These are phyloP conservation scores for Solanum etuberosum DNA, from an alignment of 257 asterid genomes.

Conservation along the genomic window DNA sequence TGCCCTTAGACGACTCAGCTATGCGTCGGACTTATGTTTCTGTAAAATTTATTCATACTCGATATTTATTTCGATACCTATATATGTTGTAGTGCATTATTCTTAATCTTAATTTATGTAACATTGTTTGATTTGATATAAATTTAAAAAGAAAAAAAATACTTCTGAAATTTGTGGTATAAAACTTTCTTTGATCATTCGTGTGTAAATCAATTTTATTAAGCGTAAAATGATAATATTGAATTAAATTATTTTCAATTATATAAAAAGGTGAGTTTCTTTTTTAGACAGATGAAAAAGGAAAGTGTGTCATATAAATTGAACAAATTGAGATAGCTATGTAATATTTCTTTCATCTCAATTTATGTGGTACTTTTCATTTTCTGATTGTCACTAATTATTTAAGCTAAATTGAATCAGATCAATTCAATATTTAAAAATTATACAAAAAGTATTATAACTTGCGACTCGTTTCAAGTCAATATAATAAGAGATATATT, in stretches of 20 bases:
- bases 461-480: background rate
- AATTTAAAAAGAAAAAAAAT: too few species aligned
- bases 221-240: too few species aligned
- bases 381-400: background rate
- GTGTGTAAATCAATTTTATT: too few species aligned
- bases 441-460: background rate
- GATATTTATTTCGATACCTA: background rate
- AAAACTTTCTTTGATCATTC: too few species aligned
- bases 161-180: background rate
- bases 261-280: background rate
- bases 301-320: background rate
- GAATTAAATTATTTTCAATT: background rate
- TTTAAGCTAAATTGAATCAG: background rate
- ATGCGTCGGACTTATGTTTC: background rate
- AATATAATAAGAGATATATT: background rate
- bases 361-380: background rate
- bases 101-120: background rate
- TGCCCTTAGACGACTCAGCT: slow-evolving; percentile 14
- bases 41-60: background rate
- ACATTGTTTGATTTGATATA: background rate
- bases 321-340: background rate
- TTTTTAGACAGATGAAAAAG: too few species aligned
- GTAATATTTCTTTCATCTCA: background rate
- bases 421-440: background rate
- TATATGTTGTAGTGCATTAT: background rate